These are phyloP conservation scores for Thermoascus crustaceus DNA, from an alignment of 2,329 filamentous ascomycete genomes.

Conservation along the genomic window DNA sequence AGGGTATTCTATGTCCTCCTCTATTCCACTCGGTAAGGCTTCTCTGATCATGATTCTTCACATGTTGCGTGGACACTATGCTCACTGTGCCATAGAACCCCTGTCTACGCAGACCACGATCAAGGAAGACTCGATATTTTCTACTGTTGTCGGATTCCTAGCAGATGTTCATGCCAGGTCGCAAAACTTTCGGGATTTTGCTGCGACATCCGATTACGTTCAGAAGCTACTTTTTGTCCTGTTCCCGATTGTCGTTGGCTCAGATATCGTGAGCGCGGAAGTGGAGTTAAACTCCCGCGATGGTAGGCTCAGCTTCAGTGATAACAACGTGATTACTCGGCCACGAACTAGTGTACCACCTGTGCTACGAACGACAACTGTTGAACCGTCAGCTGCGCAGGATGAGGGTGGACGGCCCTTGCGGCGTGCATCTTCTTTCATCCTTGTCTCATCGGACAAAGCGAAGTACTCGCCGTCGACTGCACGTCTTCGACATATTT, in stretches of 20 bases:
- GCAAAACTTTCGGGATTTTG: constrained; percentile 71
- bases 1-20: constrained; percentile 10
- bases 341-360: constrained; percentile 59
- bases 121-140: constrained; percentile 58
- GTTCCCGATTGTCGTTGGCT: constrained; percentile 81
- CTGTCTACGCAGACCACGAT: constrained; percentile 34
- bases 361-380: constrained; percentile 65
- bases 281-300: constrained; percentile 80
- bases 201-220: constrained; percentile 69
- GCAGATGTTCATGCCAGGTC: constrained; percentile 71
- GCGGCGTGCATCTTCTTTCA: constrained; percentile 79
- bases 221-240: constrained; percentile 70
- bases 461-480: constrained; percentile 50
- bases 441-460: constrained; percentile 69
- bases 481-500: constrained; percentile 55
- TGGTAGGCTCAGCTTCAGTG: constrained; percentile 74
- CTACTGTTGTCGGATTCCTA: constrained; percentile 71
- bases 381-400: constrained; percentile 41
- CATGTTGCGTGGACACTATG: constrained; percentile 15
- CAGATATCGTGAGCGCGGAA: constrained; percentile 73
- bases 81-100: constrained; percentile 9
- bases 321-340: constrained; percentile 73
- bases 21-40: constrained; percentile 8
- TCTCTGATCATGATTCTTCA: not conserved
- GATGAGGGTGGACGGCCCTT: constrained; percentile 53